Evolutionary conservation across 768 basidiomycete genomes (phyloP), one percentile per base, ranked within the genome.

Genomic region (Boletus sp.): DNA sequence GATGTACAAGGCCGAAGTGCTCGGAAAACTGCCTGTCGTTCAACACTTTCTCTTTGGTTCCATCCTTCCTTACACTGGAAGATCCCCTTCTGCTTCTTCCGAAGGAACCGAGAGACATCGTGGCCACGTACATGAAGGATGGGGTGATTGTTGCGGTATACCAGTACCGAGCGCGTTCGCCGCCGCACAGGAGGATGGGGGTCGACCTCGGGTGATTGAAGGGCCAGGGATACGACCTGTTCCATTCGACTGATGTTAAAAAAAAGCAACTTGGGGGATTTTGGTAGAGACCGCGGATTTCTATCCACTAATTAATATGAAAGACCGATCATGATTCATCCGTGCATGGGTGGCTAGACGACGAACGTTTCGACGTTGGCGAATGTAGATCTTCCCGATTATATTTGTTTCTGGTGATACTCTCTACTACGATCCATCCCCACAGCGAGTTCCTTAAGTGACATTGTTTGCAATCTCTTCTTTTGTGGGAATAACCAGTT

Each of bases 31-130:
- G 3, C 96, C 97, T 2, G 94, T 99, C 54, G 83, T 92, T 37
- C 96, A 98, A 72, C 97, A 99, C 73, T 95, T 98, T 72, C 78
- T 95, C 45, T 98, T 98, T 64, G 96, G 97, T 7, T 86, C 86
- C 1, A 76, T 97, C 62, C 81, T 89, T 2, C 70, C 78, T 0
- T 92, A 86, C 68, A 83, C 85, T 17, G 90, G 87, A 0, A 83
- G 86, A 7, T 67, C 76, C 1, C 76, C 72, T 5, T 77, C 79
- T 2, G 5, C 47, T 2, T 7, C 66, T 14, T 64, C 75, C 1
- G 60, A 62, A 1, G 65, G 66, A 15, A 59, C 61, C 3, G 63
- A 63, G 10, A 49, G 2, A 66, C 60, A 57, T 30, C 53, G 32
- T 4, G 64, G 54, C 2, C 71, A 74, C 45, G 50, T 36, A 1